Percentiles rank a stretch among this genome's conserved stretches.
Evolutionary conservation across 2,329 filamentous ascomycete species (phyloP).

Genomic region (Microcyclospora tardicrescens): DNA sequence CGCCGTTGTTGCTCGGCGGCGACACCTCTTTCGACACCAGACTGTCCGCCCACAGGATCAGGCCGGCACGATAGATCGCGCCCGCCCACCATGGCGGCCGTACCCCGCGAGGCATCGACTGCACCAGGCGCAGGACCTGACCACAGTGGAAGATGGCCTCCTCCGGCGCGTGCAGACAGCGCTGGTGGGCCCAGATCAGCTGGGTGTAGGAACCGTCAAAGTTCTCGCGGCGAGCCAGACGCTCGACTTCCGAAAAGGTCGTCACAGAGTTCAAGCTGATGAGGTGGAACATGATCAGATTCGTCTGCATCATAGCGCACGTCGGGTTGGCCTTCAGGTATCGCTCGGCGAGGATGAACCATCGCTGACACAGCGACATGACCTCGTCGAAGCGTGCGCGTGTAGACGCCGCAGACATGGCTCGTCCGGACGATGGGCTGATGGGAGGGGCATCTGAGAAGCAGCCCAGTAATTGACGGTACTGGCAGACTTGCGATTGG

Average conservation of each 20-base stretch:
- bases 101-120: conserved; percentile 45
- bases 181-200: conserved; percentile 43
- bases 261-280: conserved; percentile 57
- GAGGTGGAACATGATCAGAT: conserved; percentile 56
- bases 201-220: conserved; percentile 45
- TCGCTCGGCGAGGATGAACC: conserved; percentile 51
- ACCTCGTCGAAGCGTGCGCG: conserved; percentile 50
- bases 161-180: conserved; percentile 50
- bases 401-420: conserved; percentile 47
- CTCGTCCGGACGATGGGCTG: conserved; percentile 22
- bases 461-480: conserved; percentile 52
- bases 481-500: conserved; percentile 51
- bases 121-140: conserved; percentile 50
- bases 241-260: conserved; percentile 55
- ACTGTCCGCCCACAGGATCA: conserved; percentile 52
- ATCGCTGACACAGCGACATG: conserved; percentile 49
- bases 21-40: conserved; percentile 38
- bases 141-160: conserved; percentile 56
- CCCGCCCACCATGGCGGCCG: conserved; percentile 60
- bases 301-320: conserved; percentile 50
- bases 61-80: conserved; percentile 53
- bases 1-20: conserved; percentile 20
- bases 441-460: conserved; percentile 44
- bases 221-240: conserved; percentile 48
- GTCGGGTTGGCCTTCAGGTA: conserved; percentile 43